Evolutionary conservation across 2,329 filamentous ascomycete species (phyloP).

Genomic region (Fusarium napiforme): DNA sequence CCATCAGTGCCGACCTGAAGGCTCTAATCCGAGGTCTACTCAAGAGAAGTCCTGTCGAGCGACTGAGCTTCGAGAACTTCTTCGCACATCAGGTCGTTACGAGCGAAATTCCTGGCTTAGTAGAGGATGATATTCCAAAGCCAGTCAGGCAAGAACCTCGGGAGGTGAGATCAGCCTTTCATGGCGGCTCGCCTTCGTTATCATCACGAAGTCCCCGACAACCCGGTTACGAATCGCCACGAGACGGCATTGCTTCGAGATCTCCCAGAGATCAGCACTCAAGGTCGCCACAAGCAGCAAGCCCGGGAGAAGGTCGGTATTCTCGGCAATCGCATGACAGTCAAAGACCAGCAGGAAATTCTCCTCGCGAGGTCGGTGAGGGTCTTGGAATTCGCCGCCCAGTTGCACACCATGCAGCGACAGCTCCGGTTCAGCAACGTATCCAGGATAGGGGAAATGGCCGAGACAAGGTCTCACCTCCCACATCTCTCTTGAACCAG

Average conservation of each 20-base stretch:
- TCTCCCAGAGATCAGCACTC: conserved; percentile 57
- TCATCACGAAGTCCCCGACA: conserved; percentile 51
- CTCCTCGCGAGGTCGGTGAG: conserved; percentile 59
- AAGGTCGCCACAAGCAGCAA: conserved; percentile 57
- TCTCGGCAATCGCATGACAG: conserved; percentile 43
- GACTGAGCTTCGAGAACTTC: conserved; percentile 87
- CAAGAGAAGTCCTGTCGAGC: conserved; percentile 85
- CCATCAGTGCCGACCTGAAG: conserved; percentile 81
- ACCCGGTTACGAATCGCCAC: conserved; percentile 50
- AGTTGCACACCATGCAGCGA: conserved; percentile 58
- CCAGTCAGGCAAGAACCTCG: conserved; percentile 51
- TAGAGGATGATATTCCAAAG: conserved; percentile 76
- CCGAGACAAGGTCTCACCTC: conserved; percentile 43
- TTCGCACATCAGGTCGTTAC: conserved; percentile 80
- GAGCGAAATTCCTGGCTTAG: conserved; percentile 80
- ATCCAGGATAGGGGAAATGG: conserved; percentile 34
- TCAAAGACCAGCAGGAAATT: conserved; percentile 51
- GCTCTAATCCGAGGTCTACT: conserved; percentile 81
- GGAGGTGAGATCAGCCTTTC: conserved; percentile 51
- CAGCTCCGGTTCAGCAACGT: conserved; percentile 59
- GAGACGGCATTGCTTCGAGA: conserved; percentile 48
- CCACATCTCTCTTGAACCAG: conserved; percentile 49
- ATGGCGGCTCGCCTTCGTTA: conserved; percentile 44
- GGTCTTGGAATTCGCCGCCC: conserved; percentile 65
- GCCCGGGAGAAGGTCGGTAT: conserved; percentile 53